phyloP scores from a whole-genome alignment of 805 yeast species.

The Starmerella davenportii region DNA sequence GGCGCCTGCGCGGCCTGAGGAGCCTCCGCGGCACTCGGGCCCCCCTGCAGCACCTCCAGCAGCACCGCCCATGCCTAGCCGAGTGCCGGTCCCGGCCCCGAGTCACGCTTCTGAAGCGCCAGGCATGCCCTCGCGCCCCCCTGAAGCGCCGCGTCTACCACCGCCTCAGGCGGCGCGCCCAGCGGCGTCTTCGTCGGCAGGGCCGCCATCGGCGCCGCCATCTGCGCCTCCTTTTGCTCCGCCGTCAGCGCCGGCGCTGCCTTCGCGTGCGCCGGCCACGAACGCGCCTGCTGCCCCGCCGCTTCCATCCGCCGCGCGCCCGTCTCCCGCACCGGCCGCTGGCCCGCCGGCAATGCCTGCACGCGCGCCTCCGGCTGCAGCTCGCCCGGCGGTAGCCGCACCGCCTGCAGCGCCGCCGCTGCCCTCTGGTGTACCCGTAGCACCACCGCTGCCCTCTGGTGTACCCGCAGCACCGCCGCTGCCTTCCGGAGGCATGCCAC shows the following conservation, averaged over 20 bases:
- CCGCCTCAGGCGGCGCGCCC: conserved; percentile 17
- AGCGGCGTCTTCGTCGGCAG: conserved; percentile 16
- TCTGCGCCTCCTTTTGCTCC: conserved; percentile 18
- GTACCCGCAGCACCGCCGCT: conserved; percentile 22
- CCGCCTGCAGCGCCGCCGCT: conserved; percentile 12
- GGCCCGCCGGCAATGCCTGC: conserved; percentile 1
- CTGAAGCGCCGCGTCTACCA: not conserved
- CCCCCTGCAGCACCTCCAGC: conserved; percentile 15
- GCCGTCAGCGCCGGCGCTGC: conserved; percentile 19
- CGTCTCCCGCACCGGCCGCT: conserved; percentile 10
- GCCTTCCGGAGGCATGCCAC: conserved; percentile 12
- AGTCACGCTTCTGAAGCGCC: conserved; percentile 25
- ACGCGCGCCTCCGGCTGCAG: conserved; percentile 8
- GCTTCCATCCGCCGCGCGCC: conserved; percentile 8
- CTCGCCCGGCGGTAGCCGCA: conserved; percentile 11
- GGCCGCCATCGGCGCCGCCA: conserved; percentile 6
- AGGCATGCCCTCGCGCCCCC: conserved; percentile 17
- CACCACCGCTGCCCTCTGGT: conserved; percentile 25
- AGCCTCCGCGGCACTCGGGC: conserved; percentile 9
- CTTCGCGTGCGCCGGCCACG: conserved; percentile 9
- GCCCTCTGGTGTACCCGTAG: conserved; percentile 14
- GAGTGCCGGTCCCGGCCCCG: not conserved
- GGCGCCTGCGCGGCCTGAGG: no score
- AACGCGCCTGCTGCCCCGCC: conserved; percentile 4
- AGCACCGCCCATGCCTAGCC: conserved; percentile 2